phyloP scores from a whole-genome alignment of 805 yeast species.

The Scheffersomyces coipomensis region DNA sequence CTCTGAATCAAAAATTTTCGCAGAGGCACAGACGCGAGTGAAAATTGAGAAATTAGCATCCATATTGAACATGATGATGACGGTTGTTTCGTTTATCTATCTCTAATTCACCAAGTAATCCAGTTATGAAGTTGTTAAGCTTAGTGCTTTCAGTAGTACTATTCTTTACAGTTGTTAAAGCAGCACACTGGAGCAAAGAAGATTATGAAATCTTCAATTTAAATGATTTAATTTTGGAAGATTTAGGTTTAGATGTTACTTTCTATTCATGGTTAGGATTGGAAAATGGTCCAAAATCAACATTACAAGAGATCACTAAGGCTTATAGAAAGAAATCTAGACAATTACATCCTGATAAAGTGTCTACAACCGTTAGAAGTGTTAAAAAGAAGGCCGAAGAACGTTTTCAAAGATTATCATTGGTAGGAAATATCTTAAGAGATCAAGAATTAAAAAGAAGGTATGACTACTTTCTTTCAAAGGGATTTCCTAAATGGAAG shows the following conservation, averaged over 20 bases:
- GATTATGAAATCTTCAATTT: conserved; percentile 82
- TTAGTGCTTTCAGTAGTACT: not conserved
- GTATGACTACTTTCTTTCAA: conserved; percentile 78
- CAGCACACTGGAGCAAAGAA: conserved; percentile 53
- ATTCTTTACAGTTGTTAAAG: conserved; percentile 16
- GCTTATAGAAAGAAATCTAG: conserved; percentile 72
- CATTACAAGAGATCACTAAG: conserved; percentile 54
- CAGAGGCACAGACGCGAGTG: no score
- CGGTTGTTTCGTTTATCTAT: no score
- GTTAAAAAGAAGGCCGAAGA: conserved; percentile 55
- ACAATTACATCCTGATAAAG: conserved; percentile 84
- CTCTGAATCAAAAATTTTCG: no score
- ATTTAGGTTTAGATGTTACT: conserved; percentile 58
- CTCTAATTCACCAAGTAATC: no score
- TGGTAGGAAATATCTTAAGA: conserved; percentile 72
- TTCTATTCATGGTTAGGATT: conserved; percentile 70
- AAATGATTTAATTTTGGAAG: conserved; percentile 60
- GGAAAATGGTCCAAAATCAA: conserved; percentile 43
- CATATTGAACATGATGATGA: no score
- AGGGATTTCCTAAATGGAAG: conserved; percentile 85
- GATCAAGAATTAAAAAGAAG: conserved; percentile 53
- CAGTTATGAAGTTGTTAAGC: not conserved
- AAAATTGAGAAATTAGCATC: no score
- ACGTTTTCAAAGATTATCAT: conserved; percentile 74
- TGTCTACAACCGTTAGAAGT: conserved; percentile 19